A percentile compares a stretch with the other conserved stretches of the same genome.
These are phyloP conservation scores for Suillus lakei DNA, from an alignment of 768 basidiomycete genomes.

Conservation along the genomic window DNA sequence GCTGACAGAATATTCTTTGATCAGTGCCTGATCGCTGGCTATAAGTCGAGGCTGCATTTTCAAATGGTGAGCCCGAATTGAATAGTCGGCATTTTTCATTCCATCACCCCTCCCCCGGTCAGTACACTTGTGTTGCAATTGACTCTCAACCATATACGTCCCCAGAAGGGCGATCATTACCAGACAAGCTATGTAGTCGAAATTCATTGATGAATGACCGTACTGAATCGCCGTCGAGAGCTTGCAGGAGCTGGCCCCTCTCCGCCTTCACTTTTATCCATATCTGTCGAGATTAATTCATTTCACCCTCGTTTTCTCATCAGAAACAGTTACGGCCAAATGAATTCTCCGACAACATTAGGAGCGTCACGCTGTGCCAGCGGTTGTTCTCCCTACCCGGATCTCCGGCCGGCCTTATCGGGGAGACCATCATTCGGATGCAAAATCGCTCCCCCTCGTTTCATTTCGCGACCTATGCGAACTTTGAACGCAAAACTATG, in stretches of 20 bases:
- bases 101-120: background rate
- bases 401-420: background rate
- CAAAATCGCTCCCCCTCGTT: background rate
- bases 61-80: background rate
- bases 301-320: conserved; percentile 5
- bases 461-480: background rate
- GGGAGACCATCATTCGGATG: background rate
- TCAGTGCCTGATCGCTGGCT: conserved; percentile 3
- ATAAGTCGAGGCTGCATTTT: background rate
- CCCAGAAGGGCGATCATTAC: background rate
- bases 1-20: background rate
- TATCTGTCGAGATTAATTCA: background rate
- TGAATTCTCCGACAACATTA: conserved; percentile 4
- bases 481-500: background rate
- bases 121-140: background rate
- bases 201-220: too few species aligned
- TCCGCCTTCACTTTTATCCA: background rate
- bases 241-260: background rate
- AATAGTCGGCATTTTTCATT: background rate
- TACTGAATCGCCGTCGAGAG: background rate
- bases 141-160: background rate
- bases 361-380: conserved; percentile 2
- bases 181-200: background rate
- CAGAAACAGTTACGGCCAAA: background rate
- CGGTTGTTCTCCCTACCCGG: background rate